A percentile compares a stretch with the other conserved stretches of the same genome.
These are phyloP conservation scores for Allium fistulosum DNA, from an alignment of 106 monocot genomes.

Conservation along the genomic window DNA sequence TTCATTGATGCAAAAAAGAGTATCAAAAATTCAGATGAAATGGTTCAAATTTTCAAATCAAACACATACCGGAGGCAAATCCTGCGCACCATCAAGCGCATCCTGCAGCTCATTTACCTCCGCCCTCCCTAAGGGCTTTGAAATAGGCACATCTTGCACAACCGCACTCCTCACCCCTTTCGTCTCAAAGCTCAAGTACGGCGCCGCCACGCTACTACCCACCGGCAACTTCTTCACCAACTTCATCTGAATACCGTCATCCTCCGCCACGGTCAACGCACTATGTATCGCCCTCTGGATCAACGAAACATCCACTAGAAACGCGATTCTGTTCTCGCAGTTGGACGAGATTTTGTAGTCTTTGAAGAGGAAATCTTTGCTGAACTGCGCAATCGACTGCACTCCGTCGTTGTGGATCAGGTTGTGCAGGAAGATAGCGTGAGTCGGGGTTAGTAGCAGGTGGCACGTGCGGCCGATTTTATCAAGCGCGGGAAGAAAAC, in stretches of 20 bases:
- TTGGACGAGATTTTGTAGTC: conserved; percentile 91
- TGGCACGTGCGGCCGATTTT: conserved; percentile 81
- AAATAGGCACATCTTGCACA: conserved; percentile 96
- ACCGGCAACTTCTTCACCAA: conserved; percentile 90
- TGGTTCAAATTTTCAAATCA: not conserved
- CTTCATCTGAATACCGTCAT: conserved; percentile 69
- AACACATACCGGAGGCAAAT: conserved; percentile 65
- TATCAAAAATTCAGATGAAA: no score
- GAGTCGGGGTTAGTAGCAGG: conserved; percentile 68
- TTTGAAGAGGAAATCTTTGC: conserved; percentile 62
- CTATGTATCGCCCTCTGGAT: conserved; percentile 96
- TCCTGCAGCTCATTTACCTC: conserved; percentile 71
- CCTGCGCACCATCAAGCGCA: conserved; percentile 72
- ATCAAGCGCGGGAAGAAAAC: conserved; percentile 85
- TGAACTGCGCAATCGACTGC: conserved; percentile 85
- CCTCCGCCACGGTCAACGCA: conserved; percentile 53
- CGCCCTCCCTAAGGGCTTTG: conserved; percentile 64
- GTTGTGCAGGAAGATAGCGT: conserved; percentile 90
- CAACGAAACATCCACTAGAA: conserved; percentile 64
- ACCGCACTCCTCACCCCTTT: conserved; percentile 77
- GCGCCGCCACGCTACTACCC: conserved; percentile 54
- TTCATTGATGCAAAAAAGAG: no score
- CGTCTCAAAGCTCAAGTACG: conserved; percentile 89
- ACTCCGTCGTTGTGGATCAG: conserved; percentile 55
- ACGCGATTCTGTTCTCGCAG: conserved; percentile 71